A percentile compares a stretch with the other conserved stretches of the same genome.
These are phyloP conservation scores for Ophiostoma ips DNA, from an alignment of 2,329 filamentous ascomycete species.

Conservation along the genomic window DNA sequence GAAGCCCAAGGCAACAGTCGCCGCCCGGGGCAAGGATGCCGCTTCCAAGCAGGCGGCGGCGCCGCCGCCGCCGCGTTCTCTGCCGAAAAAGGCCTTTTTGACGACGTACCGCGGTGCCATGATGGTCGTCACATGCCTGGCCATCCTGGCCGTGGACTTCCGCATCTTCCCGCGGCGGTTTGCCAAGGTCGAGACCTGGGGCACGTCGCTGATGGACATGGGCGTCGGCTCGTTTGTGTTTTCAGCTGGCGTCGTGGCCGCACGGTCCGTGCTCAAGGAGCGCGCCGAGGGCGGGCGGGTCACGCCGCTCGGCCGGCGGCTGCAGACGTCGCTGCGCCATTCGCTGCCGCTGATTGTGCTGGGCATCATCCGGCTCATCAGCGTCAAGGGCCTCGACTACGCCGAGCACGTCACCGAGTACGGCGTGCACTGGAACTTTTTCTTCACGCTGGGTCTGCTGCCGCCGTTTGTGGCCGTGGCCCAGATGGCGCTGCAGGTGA, in stretches of 20 bases:
- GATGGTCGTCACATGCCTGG: constrained; percentile 78
- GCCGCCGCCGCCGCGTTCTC: constrained; percentile 32
- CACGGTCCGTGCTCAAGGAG: constrained; percentile 63
- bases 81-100: constrained; percentile 82
- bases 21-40: constrained; percentile 11
- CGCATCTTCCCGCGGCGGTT: constrained; percentile 84
- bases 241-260: constrained; percentile 80
- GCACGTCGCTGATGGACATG: constrained; percentile 96
- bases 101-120: constrained; percentile 84
- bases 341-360: constrained; percentile 70
- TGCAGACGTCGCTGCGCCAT: constrained; percentile 59
- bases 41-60: too few species aligned
- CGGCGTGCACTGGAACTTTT: constrained; percentile 99
- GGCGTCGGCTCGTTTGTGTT: constrained; percentile 97
- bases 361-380: constrained; percentile 68
- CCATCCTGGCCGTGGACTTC: constrained; percentile 96
- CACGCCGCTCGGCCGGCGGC: constrained; percentile 38
- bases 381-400: constrained; percentile 89
- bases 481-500: constrained; percentile 52
- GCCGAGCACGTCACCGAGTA: constrained; percentile 96
- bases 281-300: constrained; percentile 24
- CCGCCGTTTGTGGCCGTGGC: constrained; percentile 80
- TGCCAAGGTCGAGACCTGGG: constrained; percentile 98
- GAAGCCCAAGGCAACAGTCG: constrained; percentile 27
- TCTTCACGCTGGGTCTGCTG: constrained; percentile 84